A percentile compares a stretch with the other conserved stretches of the same genome.
phyloP scores from a whole-genome alignment of 169 alveolate genomes.

The Babesia bigemina region DNA sequence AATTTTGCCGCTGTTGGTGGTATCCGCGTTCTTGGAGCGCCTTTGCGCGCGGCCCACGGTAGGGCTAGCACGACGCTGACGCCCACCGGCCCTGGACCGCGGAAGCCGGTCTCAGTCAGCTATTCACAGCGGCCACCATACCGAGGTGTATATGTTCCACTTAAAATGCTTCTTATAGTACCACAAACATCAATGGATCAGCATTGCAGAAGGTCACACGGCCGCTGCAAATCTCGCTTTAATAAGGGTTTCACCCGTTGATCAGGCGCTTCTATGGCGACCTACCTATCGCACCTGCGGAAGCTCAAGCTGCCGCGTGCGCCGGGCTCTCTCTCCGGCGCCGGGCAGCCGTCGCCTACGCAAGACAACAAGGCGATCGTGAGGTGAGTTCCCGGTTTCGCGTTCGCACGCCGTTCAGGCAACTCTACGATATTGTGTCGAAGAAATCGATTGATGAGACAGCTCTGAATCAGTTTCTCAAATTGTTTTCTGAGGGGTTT shows the following conservation, averaged over 20 bases:
- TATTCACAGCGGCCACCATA: background rate
- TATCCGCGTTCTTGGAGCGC: too few relatives aligned
- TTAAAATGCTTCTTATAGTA: background rate
- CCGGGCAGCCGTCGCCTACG: background rate
- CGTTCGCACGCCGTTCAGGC: background rate
- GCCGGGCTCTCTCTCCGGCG: conserved; percentile 2
- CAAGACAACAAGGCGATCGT: conserved; percentile 13
- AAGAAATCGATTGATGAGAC: conserved; percentile 14
- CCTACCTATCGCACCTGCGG: conserved; percentile 30
- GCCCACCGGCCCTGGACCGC: background rate
- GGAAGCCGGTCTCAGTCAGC: background rate
- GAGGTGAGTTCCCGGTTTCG: background rate
- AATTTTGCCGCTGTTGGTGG: too few relatives aligned
- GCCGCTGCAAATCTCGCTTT: conserved; percentile 4
- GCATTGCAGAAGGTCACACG: conserved; percentile 3
- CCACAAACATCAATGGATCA: background rate
- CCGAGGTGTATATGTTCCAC: background rate
- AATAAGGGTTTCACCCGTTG: background rate
- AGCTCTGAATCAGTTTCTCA: conserved; percentile 4
- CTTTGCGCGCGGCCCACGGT: too few relatives aligned
- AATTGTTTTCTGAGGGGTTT: conserved; percentile 40
- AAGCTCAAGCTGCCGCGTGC: conserved; percentile 19
- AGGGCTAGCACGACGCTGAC: background rate
- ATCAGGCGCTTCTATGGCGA: background rate
- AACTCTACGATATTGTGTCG: conserved; percentile 19